phyloP scores from a whole-genome alignment of 2,329 filamentous ascomycete genomes.

The Alternaria triticimaculans region DNA sequence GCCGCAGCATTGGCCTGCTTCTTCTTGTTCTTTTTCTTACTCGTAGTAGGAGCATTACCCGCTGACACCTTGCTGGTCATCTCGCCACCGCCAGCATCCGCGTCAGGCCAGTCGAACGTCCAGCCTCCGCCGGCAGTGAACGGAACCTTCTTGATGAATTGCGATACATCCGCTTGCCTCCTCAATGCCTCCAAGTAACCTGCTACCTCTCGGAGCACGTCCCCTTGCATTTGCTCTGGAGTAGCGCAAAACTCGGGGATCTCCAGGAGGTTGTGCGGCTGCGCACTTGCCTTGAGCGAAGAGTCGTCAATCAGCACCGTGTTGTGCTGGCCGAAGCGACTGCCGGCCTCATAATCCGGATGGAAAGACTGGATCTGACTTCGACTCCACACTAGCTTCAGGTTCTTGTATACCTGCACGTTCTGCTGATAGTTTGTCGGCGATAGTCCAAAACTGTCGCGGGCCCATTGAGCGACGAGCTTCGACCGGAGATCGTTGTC shows the following conservation, averaged over 20 bases:
- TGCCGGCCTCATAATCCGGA: conserved; percentile 44
- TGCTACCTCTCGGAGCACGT: conserved; percentile 59
- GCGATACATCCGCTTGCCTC: conserved; percentile 65
- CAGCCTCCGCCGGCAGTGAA: conserved; percentile 38
- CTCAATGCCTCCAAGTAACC: conserved; percentile 60
- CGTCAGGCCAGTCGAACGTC: conserved; percentile 36
- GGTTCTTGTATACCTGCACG: conserved; percentile 88
- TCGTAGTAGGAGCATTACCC: not conserved
- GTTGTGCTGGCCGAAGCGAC: conserved; percentile 78
- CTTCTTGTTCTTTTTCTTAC: conserved; percentile 20
- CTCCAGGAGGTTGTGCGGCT: conserved; percentile 82
- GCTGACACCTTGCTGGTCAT: conserved; percentile 16
- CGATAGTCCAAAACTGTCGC: conserved; percentile 76
- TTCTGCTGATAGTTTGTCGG: conserved; percentile 69
- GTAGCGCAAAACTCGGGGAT: conserved; percentile 76
- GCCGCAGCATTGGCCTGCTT: conserved; percentile 2
- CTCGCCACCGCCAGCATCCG: conserved; percentile 16
- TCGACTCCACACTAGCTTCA: conserved; percentile 73
- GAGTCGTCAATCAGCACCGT: conserved; percentile 92
- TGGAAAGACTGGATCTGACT: conserved; percentile 53
- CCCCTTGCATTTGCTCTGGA: conserved; percentile 50
- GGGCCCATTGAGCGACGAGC: conserved; percentile 76
- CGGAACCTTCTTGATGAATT: conserved; percentile 58
- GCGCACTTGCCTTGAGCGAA: conserved; percentile 75
- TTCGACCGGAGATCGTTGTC: conserved; percentile 57